Evolutionary conservation across 1,139 yeast genomes (phyloP).

Genomic region (Wickerhamiella pararugosa): DNA sequence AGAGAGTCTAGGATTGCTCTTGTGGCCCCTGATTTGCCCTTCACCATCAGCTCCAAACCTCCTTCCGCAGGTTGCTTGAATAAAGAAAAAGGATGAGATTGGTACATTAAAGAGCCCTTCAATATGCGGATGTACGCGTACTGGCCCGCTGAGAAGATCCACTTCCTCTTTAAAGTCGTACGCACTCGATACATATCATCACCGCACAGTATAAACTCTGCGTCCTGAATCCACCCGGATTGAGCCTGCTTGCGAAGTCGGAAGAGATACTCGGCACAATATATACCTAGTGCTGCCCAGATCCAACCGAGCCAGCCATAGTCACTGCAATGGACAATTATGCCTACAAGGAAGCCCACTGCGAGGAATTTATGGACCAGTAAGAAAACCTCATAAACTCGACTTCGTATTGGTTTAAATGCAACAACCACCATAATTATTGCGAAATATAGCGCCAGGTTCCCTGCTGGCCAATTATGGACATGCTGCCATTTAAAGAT

Average conservation of each 20-base stretch:
- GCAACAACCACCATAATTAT: constrained; percentile 25
- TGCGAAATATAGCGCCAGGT: constrained; percentile 28
- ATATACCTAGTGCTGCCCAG: constrained; percentile 12
- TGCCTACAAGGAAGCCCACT: constrained; percentile 30
- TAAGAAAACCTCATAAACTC: constrained; percentile 32
- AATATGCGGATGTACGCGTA: constrained; percentile 45
- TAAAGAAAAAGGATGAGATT: constrained; percentile 58
- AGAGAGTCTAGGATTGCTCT: constrained; percentile 16
- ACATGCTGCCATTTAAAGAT: constrained; percentile 29
- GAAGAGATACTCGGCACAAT: constrained; percentile 15
- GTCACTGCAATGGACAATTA: constrained; percentile 26
- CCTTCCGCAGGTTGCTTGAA: constrained; percentile 19
- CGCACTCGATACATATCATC: constrained; percentile 19
- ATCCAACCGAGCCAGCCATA: constrained; percentile 37
- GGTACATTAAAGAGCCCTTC: constrained; percentile 29
- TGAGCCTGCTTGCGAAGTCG: constrained; percentile 23
- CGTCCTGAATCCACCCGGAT: constrained; percentile 30
- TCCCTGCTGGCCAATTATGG: constrained; percentile 32
- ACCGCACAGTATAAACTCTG: constrained; percentile 22
- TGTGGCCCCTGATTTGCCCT: constrained; percentile 22
- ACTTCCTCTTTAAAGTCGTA: constrained; percentile 19
- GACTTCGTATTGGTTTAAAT: constrained; percentile 22
- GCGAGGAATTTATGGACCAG: constrained; percentile 26
- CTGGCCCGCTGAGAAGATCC: constrained; percentile 41
- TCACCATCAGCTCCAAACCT: constrained; percentile 21